Evolutionary conservation across 1,139 yeast species (phyloP), one percentile per base, ranked within the genome.

Genomic region (Candida freyschussii): DNA sequence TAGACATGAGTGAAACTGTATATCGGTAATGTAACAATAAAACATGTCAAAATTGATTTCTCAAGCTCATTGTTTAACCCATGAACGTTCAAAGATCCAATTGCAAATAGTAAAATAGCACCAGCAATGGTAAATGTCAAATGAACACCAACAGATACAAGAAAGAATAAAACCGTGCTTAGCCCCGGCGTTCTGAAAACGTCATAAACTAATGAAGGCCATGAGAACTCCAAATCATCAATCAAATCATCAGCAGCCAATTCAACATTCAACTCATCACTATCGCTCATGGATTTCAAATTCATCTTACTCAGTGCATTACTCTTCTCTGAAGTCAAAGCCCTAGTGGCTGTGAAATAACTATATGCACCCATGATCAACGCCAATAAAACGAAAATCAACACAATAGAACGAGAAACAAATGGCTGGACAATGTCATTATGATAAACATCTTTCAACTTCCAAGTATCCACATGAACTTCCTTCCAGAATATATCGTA

Each of bases 331-430:
- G 16, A 5, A 10, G 29, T 30, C 10, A 48, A 13, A 2, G 48
- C 50, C 23, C 24, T 27, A 4, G 21, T 26, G 9, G 42, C 17
- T 3, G 47, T 43, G 15, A 25, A 26, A 20, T 32, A 37, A 7
- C 50, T 41, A 50, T 64, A 62, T 38, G 66, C 62, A 21, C 65
- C 63, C 24, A 50, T 30, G 13, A 47, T 27, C 2, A 32, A 5
- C 1, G 50, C 37, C 25, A 52, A 33, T 5, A 42, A 8, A 8
- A 40, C n/a, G 27, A 50, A 50, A 20, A 48, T 41, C 2, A 29
- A 20, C 12, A 44, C 19, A 7, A 47, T 42, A 7, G 53, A 30
- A n/a, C 37, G 34, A 11, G 44, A 36, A 11, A 49, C 38, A 20
- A 41, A 35, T 11, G 53, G 51, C 24, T 43, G 44, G 14, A 51